Conservation (phyloP, 2,329 filamentous ascomycete species). For the Taxawa tesnikishii region DNA sequence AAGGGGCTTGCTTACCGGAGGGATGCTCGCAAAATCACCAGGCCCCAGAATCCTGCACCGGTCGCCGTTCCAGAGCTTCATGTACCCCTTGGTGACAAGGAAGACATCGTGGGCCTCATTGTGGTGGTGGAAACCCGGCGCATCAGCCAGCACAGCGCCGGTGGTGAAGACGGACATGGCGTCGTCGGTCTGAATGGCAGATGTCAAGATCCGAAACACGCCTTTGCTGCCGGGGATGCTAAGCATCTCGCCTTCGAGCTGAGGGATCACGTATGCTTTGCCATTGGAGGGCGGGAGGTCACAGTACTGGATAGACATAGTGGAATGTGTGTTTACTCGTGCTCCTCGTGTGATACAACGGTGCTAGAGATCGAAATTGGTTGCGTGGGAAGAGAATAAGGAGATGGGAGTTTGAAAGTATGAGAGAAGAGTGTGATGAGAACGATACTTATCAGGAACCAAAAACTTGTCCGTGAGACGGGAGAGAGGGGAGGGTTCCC, state of each 20-base stretch:
- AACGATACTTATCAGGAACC: no score
- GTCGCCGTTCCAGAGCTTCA: slow-evolving; percentile 48
- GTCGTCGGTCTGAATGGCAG: slow-evolving; percentile 38
- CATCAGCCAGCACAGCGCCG: slow-evolving; percentile 32
- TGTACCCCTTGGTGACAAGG: slow-evolving; percentile 40
- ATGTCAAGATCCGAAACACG: slow-evolving; percentile 38
- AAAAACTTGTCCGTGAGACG: no score
- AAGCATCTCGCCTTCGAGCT: slow-evolving; percentile 40
- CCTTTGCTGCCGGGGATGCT: slow-evolving; percentile 42
- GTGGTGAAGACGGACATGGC: slow-evolving; percentile 39
- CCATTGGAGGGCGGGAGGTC: no score
- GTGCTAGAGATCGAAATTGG: no score
- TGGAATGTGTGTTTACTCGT: no score
- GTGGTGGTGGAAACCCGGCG: slow-evolving; percentile 49
- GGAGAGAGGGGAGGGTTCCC: no score
- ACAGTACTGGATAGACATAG: no score
- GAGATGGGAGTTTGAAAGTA: no score
- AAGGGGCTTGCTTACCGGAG: slow-evolving; percentile 30
- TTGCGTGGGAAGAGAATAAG: no score
- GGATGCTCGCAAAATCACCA: slow-evolving; percentile 47
- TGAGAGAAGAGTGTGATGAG: no score
- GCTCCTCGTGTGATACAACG: no score
- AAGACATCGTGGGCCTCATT: slow-evolving; percentile 46
- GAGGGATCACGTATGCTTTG: no score
- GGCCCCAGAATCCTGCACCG: slow-evolving; percentile 40